These are phyloP conservation scores for Sutorius eximius DNA, from an alignment of 1,284 basidiomycete genomes.

Conservation along the genomic window DNA sequence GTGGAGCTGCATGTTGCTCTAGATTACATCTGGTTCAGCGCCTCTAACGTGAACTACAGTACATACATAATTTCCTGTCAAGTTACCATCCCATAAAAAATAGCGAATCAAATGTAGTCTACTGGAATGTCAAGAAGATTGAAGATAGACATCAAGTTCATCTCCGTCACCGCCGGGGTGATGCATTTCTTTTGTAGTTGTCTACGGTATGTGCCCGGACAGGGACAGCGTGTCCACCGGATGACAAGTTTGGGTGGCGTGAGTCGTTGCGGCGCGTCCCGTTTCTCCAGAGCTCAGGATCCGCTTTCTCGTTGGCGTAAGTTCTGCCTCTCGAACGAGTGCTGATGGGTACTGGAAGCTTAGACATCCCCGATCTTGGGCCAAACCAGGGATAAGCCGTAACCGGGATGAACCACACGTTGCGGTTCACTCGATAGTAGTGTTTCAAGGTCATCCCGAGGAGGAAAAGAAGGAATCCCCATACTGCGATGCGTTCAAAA, in stretches of 20 bases:
- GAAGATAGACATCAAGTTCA: slow-evolving; percentile 7
- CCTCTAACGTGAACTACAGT: slow-evolving; percentile 13
- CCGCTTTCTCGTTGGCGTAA: slow-evolving; percentile 24
- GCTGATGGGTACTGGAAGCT: slow-evolving; percentile 34
- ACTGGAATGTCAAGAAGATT: slow-evolving; percentile 7
- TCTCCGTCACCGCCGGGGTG: slow-evolving; percentile 46
- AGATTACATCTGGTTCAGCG: slow-evolving; percentile 16
- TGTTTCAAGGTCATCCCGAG: slow-evolving; percentile 65
- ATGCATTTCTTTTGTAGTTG: slow-evolving; percentile 43
- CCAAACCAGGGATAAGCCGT: slow-evolving; percentile 72
- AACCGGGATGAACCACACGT: slow-evolving; percentile 74
- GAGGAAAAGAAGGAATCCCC: slow-evolving; percentile 59
- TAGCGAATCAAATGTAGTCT: slow-evolving; percentile 7
- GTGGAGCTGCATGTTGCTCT: slow-evolving; percentile 4
- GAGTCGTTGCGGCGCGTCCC: slow-evolving; percentile 20
- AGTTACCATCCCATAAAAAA: slow-evolving; percentile 2
- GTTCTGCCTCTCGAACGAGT: slow-evolving; percentile 36
- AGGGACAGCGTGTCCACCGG: slow-evolving; percentile 32
- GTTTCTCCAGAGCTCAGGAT: slow-evolving; percentile 27
- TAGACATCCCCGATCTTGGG: slow-evolving; percentile 39
- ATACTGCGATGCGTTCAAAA: slow-evolving; percentile 45
- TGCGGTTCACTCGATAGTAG: slow-evolving; percentile 61
- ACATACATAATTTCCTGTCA: slow-evolving; percentile 9
- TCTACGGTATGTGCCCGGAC: slow-evolving; percentile 37
- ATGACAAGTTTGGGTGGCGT: slow-evolving; percentile 35